Percentiles rank a stretch among this genome's conserved stretches.
phyloP scores from a whole-genome alignment of 305 asterid species.

The Striga hermonthica region DNA sequence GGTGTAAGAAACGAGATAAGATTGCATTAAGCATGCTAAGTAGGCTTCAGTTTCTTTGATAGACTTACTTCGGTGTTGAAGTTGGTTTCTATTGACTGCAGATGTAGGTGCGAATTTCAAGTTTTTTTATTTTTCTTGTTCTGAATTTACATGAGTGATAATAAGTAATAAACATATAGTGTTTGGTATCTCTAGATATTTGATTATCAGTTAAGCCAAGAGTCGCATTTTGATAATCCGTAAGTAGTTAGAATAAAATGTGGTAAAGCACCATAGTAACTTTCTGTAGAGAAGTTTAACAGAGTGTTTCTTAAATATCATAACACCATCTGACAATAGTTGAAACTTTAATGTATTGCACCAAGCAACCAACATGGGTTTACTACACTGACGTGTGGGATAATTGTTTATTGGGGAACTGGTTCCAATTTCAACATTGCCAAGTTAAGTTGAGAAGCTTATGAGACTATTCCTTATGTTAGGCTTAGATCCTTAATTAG shows the following conservation, averaged over 20 bases:
- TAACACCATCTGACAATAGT: not conserved
- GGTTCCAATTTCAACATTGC: too few species aligned
- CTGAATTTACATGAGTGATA: conserved; percentile 2
- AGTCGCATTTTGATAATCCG: conserved; percentile 15
- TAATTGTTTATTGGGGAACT: not conserved
- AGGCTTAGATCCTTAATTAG: not conserved
- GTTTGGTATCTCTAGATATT: conserved; percentile 14
- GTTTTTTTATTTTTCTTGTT: not conserved
- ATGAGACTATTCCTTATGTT: not conserved
- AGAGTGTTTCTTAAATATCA: not conserved
- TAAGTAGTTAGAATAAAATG: not conserved
- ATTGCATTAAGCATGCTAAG: not conserved
- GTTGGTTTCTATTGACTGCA: conserved; percentile 16
- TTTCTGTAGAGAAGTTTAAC: conserved; percentile 3
- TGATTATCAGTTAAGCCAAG: conserved; percentile 13
- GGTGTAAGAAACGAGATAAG: not conserved
- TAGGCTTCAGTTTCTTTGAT: not conserved
- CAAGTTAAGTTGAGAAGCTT: not conserved
- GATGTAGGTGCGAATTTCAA: not conserved
- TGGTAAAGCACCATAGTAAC: not conserved
- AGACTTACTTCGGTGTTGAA: not conserved
- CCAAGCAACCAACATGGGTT: not conserved
- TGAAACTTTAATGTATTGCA: not conserved
- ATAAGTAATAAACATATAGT: conserved; percentile 9
- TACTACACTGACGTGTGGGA: not conserved